Evolutionary conservation across 768 basidiomycete species (phyloP), one percentile per base, ranked within the genome.

Genomic region (Epithele typhae): DNA sequence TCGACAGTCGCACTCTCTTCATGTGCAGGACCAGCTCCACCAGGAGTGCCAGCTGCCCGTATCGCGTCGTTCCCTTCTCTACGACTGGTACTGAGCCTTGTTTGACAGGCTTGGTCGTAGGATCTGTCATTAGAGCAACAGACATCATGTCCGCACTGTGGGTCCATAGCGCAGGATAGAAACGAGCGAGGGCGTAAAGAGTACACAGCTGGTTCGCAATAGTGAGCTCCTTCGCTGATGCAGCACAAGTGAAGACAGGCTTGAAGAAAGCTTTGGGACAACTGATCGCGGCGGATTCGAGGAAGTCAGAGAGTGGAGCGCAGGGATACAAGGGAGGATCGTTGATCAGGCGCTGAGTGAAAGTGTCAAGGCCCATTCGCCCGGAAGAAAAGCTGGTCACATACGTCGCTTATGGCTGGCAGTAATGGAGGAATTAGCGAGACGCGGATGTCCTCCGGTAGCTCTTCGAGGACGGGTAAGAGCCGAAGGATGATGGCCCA

Each of bases 111-210:
- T 41, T 40, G 1, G 47, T 6, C 23, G 27, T 51, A 8, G 69
- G 62, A 50, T 79, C 77, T 46, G 75, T 78, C 72, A 84, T 75
- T 34, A 88, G 58, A 9, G 82, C 86, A 2, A 88, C 73, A 3
- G 81, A 71, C 55, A 87, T 67, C 86, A 90, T 89, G 55, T 88
- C 87, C 5, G 79, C 69, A 59, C 88, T 80, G 19, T 75, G 71
- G 6, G 72, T 70, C 85, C 84, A 88, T 54, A 82, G 78, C 49
- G 80, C 78, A 2, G 76, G 71, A 14, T 86, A 65, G 56, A 78
- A 76, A 24, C 69, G 72, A 4, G 77, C 68, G 45, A 84, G 54
- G 2, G 75, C 69, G 12, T 69, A 65, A 37, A 89, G 59, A 3
- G 73, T 69, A 37, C 77, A 73, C 0, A 87, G 72, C 49, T 86